Evolutionary conservation across 257 asterid genomes (phyloP).

Genomic region (Ajuga chamaepitys): DNA sequence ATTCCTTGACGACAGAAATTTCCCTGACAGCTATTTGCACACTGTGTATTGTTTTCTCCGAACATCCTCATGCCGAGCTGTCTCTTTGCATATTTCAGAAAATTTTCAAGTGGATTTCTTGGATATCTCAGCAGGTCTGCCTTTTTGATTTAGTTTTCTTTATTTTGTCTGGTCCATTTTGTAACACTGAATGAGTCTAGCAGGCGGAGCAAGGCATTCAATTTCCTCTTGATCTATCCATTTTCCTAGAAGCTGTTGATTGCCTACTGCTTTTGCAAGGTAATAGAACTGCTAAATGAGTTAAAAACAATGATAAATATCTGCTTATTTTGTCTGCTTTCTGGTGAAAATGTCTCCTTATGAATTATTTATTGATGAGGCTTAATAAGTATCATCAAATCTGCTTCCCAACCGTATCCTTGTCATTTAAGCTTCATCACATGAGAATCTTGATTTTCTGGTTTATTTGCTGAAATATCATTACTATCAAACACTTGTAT

Average conservation of each 20-base stretch:
- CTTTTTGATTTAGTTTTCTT: conserved; percentile 12
- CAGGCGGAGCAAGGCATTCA: conserved; percentile 56
- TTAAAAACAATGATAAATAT: background rate
- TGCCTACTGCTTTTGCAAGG: conserved; percentile 58
- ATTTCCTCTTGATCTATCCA: conserved; percentile 39
- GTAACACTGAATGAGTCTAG: conserved; percentile 22
- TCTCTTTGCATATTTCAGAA: conserved; percentile 43
- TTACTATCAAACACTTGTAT: conserved; percentile 7
- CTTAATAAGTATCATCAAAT: background rate
- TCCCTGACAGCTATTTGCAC: conserved; percentile 64
- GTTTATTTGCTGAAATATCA: conserved; percentile 5
- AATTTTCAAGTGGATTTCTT: conserved; percentile 66
- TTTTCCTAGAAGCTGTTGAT: conserved; percentile 77
- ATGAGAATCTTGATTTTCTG: conserved; percentile 1
- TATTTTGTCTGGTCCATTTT: conserved; percentile 3
- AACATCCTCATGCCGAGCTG: conserved; percentile 49
- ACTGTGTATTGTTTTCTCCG: conserved; percentile 66
- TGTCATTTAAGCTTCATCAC: conserved; percentile 6
- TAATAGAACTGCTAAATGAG: conserved; percentile 23
- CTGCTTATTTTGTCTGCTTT: conserved; percentile 7
- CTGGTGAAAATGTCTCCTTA: background rate
- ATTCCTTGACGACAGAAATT: conserved; percentile 41
- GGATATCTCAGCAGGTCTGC: conserved; percentile 81
- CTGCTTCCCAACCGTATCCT: background rate
- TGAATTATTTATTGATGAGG: background rate